Conservation (phyloP, 2,329 filamentous ascomycete genomes). For the Aureobasidium pullulans region DNA sequence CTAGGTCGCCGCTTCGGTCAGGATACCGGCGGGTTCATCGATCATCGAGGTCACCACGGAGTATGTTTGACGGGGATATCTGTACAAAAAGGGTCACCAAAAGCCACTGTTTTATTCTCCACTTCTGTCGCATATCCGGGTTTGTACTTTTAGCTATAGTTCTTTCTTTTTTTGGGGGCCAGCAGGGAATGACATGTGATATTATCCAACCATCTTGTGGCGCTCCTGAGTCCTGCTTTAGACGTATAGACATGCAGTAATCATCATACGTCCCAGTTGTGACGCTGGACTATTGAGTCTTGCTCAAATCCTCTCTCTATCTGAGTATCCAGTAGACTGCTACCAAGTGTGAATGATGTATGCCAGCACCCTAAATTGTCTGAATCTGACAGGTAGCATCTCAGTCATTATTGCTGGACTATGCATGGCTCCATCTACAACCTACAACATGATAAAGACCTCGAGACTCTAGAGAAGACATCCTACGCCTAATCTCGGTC, state of each 20-base stretch:
- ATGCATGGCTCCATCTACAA: too few relatives aligned
- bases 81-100: conserved; percentile 13
- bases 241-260: not conserved
- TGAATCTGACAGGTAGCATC: too few relatives aligned
- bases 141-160: conserved; percentile 14
- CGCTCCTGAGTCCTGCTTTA: not conserved
- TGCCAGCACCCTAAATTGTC: too few relatives aligned
- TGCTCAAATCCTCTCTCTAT: too few relatives aligned
- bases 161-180: conserved; percentile 6
- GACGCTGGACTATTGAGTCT: too few relatives aligned
- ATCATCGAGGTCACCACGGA: not conserved
- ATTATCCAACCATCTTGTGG: not conserved
- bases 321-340: too few relatives aligned
- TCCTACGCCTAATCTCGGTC: not conserved
- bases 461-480: too few relatives aligned
- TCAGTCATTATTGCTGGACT: too few relatives aligned
- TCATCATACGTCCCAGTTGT: too few relatives aligned
- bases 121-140: conserved; percentile 3
- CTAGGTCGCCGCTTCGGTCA: conserved; percentile 8
- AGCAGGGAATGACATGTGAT: conserved; percentile 11
- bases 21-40: not conserved
- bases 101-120: conserved; percentile 13
- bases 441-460: too few relatives aligned
- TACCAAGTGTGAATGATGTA: too few relatives aligned
- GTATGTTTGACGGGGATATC: not conserved